Base-by-base conservation (phyloP, 208 protist species). In the Phytomonas sp. region DNA sequence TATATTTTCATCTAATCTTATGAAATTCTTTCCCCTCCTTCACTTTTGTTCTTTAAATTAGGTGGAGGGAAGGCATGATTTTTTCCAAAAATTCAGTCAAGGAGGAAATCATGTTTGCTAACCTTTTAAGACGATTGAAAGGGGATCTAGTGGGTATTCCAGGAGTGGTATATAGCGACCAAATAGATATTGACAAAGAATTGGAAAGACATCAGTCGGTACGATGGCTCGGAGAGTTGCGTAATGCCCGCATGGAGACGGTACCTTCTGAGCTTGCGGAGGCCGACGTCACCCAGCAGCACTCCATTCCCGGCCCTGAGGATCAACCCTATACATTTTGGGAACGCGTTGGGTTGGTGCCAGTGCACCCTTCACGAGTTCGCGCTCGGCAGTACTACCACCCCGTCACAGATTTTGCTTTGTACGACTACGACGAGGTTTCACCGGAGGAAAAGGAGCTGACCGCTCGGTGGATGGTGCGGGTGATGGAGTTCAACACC, bases 361-460 rank as follows among this genome's bases (percentile, higher is more conserved):
- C 87, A 0, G 81, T 96, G 43, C 85, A 93, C 74, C 88, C 86
- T 13, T 89, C 85, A 0, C 91, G 91, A 30, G 77, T 96, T n/a
- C 83, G 91, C 0, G 76, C 85, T 4, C 79, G 91, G 34, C 91
- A 92, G 76, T 94, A 89, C 68, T 96, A 94, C 66, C 75, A 90
- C 67, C 91, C 91, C 7, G 85, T 84, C 34, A 96, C 91, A 6
- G 84, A 94, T 70, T 96, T 96, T 72, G 83, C 67, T 2, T 74
- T 93, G 3, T 96, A 93, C 67, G 81, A 93, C 80, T 96, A 96
- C 73, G 91, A 96, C 33, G 88, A 93, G 70, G 37, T 92, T 0
- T 73, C 85, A 0, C 91, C 91, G 0, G 87, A 96, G 76, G 91
- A 96, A 75, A 86, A 86, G 75, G 82, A 91, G 69, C 73, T 96